Evolutionary conservation across 495 filamentous ascomycete genomes (phyloP), one percentile per base, ranked within the genome.

Genomic region (Beverwykella pulmonaria): DNA sequence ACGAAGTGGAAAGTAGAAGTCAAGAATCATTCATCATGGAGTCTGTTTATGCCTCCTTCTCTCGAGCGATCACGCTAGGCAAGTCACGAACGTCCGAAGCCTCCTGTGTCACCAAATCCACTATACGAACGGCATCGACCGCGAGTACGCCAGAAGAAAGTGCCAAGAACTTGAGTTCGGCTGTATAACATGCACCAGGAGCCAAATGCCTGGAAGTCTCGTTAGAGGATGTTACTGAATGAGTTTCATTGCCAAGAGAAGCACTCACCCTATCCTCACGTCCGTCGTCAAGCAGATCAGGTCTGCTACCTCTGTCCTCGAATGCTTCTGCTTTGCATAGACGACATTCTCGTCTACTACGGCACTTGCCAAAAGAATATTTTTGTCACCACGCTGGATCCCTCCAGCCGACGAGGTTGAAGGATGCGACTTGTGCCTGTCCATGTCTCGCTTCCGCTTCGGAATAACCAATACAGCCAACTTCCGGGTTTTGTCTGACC

Each of bases 271-370:
- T 52, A 96, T 82, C 34, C 91, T 82, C 57, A 93, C 82, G 77
- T 97, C 92, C 5, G 91, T 89, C 65, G 88, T 95, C 48, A 97
- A 79, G 70, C 90, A 91, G 9, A 95, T 82, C 19, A 97, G 71
- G 59, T 93, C 90, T 9, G 87, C 84, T 34, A 84, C 79, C 52
- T 94, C 90, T n/a, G 89, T 79, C 27, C 84, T 81, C 53, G 87
- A 85, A 65, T 81, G 88, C 69, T 86, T 87, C 74, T 96, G 93
- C 81, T 90, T 88, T 22, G 90, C 88, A 76, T 93, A 88, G 29
- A 97, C 81, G 15, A 92, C 83, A 61, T 87, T 91, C 66, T 96
- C 92, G 63, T 97, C 92, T 1, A 93, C 82, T 26, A 96, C 86
- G 17, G 92, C 89, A 65, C 91, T 89, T 0, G 92, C 90, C 1